phyloP scores from a whole-genome alignment of 2,329 filamentous ascomycete species.

The Epichloe gansuensis region DNA sequence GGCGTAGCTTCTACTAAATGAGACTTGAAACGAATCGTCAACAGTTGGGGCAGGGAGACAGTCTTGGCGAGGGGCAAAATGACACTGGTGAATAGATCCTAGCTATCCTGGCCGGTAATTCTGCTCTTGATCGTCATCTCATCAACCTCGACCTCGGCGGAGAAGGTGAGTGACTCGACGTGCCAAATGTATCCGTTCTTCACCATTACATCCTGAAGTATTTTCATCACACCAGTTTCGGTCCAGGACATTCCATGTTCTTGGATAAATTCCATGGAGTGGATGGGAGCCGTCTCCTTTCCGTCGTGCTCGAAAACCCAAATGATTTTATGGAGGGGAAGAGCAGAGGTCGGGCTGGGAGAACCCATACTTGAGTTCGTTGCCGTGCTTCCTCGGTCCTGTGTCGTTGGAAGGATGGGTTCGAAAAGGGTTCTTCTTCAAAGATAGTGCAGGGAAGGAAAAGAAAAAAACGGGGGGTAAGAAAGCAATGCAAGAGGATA shows the following conservation, averaged over 20 bases:
- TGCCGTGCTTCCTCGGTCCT: too few relatives aligned
- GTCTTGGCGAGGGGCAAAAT: not conserved
- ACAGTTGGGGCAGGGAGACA: not conserved
- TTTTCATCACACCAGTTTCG: too few relatives aligned
- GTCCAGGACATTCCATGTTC: not conserved
- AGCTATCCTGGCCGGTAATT: not conserved
- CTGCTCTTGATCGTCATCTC: not conserved
- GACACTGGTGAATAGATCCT: not conserved
- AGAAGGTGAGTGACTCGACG: not conserved
- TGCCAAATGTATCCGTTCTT: accelerated
- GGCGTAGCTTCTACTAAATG: not conserved
- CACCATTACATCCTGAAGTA: too few relatives aligned
- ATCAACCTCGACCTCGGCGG: not conserved
- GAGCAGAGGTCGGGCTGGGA: not conserved
- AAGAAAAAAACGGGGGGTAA: too few relatives aligned
- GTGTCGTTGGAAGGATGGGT: too few relatives aligned
- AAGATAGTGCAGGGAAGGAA: too few relatives aligned
- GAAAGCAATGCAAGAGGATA: too few relatives aligned
- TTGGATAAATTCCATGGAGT: not conserved
- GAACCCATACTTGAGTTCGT: too few relatives aligned
- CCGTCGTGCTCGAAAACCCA: not conserved
- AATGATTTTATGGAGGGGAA: not conserved
- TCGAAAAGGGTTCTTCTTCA: too few relatives aligned
- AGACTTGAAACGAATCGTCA: not conserved
- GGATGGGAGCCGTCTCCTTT: accelerated